Evolutionary conservation across 345 rosid genomes (phyloP).

Genomic region (Atalantia buxifolia): DNA sequence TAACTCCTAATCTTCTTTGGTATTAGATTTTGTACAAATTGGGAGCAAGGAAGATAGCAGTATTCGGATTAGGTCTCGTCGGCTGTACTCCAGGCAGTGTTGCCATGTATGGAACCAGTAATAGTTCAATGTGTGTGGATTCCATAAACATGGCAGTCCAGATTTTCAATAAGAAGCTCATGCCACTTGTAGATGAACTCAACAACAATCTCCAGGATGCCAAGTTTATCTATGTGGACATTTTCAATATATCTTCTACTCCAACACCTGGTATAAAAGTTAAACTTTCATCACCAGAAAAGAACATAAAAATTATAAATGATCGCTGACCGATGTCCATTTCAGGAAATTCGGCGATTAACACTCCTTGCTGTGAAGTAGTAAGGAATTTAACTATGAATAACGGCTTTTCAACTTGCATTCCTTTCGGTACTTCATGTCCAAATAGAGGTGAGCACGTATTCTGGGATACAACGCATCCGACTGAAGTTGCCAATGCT

Average conservation of each 20-base stretch:
- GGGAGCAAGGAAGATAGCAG: conserved; percentile 46
- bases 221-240: conserved; percentile 25
- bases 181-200: conserved; percentile 19
- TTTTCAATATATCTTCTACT: not conserved
- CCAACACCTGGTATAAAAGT: not conserved
- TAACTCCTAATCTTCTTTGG: not conserved
- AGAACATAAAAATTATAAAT: not conserved
- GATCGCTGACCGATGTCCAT: not conserved
- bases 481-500: conserved; percentile 33
- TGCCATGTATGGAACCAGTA: conserved; percentile 10
- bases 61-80: conserved; percentile 40
- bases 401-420: conserved; percentile 12
- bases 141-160: conserved; percentile 10
- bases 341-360: not conserved
- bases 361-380: not conserved
- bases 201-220: conserved; percentile 22
- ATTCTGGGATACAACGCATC: conserved; percentile 57
- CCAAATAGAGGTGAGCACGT: conserved; percentile 24
- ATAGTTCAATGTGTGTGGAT: conserved; percentile 6
- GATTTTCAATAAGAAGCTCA: conserved; percentile 23
- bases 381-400: not conserved
- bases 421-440: conserved; percentile 29
- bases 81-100: conserved; percentile 38
- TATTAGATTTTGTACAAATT: conserved; percentile 37
- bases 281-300: too few relatives aligned